Percentiles rank a stretch among this genome's conserved stretches.
These are phyloP conservation scores for Saccharomycopsis fodiens DNA, from an alignment of 805 yeast species.

Conservation along the genomic window DNA sequence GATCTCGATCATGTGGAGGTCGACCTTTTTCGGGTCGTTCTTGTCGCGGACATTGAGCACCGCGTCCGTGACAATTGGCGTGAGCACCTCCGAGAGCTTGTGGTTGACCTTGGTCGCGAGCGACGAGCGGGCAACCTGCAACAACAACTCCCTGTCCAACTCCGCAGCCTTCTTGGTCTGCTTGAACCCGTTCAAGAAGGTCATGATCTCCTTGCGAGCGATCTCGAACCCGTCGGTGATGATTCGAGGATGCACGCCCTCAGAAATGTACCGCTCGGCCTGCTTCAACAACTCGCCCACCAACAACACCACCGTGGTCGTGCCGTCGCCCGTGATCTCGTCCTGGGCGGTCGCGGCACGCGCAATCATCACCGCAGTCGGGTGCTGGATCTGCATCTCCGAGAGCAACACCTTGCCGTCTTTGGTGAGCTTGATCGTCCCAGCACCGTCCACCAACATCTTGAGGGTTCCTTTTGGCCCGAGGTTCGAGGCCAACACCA, in stretches of 20 bases:
- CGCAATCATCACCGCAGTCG: slow-evolving; percentile 86
- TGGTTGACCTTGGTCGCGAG: slow-evolving; percentile 77
- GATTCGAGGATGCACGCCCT: slow-evolving; percentile 94
- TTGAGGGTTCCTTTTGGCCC: slow-evolving; percentile 97
- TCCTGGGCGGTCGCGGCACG: slow-evolving; percentile 98
- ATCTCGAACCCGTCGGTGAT: slow-evolving; percentile 91
- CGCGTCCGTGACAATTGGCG: slow-evolving; percentile 96
- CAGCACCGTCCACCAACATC: slow-evolving; percentile 95
- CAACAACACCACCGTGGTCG: slow-evolving; percentile 87
- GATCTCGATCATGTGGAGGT: slow-evolving; percentile 94
- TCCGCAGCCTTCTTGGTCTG: slow-evolving; percentile 46
- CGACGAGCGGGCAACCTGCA: slow-evolving; percentile 89
- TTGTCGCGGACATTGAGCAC: slow-evolving; percentile 65
- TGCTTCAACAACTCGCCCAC: slow-evolving; percentile 94
- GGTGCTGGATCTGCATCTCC: slow-evolving; percentile 95
- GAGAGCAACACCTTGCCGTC: slow-evolving; percentile 91
- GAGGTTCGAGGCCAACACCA: slow-evolving; percentile 80
- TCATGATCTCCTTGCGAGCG: slow-evolving; percentile 71
- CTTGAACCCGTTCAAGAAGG: slow-evolving; percentile 46
- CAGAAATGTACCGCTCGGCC: slow-evolving; percentile 84
- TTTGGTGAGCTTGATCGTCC: slow-evolving; percentile 89
- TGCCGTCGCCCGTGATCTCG: slow-evolving; percentile 99
- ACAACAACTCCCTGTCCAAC: slow-evolving; percentile 78
- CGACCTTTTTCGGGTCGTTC: slow-evolving; percentile 42
- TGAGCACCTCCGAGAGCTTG: slow-evolving; percentile 69